Conservation (phyloP, 441 rosid species). For the Pelargonium fulgidum region DNA sequence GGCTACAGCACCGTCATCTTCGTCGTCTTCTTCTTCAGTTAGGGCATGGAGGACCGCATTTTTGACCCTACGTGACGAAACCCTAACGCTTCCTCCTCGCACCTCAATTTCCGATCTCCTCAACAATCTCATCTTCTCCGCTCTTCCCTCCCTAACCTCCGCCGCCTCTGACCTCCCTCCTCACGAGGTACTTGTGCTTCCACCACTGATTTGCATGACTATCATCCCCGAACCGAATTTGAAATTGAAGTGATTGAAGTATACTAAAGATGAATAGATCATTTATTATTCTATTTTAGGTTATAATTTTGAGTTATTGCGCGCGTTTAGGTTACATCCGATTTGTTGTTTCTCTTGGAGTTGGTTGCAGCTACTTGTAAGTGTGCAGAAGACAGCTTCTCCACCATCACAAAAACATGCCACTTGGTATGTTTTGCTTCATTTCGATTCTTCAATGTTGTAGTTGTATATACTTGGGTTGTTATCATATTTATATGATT, state of each 20-base stretch:
- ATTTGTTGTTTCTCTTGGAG: conserved; percentile 25
- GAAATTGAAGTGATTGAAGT: background rate
- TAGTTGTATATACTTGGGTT: no score
- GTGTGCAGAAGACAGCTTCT: conserved; percentile 9
- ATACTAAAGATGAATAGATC: background rate
- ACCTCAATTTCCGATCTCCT: conserved; percentile 25
- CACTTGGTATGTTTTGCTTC: conserved; percentile 20
- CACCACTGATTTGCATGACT: background rate
- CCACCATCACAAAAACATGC: conserved; percentile 14
- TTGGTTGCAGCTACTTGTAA: conserved; percentile 17
- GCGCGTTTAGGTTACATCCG: conserved; percentile 19
- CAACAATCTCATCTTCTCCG: conserved; percentile 22
- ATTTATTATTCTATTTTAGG: background rate
- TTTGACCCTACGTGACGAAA: conserved; percentile 27
- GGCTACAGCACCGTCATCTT: conserved; percentile 16
- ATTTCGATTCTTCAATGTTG: background rate
- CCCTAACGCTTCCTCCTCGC: conserved; percentile 20
- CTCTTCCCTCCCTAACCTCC: conserved; percentile 15
- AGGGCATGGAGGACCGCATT: conserved; percentile 28
- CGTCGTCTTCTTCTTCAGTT: conserved; percentile 14
- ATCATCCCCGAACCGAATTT: background rate
- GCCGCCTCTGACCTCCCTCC: conserved; percentile 24
- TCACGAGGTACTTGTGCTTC: conserved; percentile 19
- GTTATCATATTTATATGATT: background rate
- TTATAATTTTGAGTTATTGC: background rate